Evolutionary conservation across 2,329 filamentous ascomycete genomes (phyloP).

Genomic region (Ophiostoma novo-ulmi): DNA sequence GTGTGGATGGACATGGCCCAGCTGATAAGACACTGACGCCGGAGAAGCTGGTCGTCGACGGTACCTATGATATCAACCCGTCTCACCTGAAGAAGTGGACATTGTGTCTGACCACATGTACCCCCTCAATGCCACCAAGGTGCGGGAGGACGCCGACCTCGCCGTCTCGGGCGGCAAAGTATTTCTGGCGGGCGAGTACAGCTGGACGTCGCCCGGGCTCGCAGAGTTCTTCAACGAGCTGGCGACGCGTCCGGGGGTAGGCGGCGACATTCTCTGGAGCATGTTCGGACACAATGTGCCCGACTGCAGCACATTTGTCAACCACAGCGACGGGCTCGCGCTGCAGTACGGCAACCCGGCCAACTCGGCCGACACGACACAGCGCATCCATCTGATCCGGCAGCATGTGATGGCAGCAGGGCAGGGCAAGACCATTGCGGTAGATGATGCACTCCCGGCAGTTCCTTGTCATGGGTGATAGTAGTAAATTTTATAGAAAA

Average conservation of each 20-base stretch:
- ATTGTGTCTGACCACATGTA: conserved; percentile 1
- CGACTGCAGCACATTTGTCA: not conserved
- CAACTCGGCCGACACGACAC: not conserved
- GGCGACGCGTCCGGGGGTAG: not conserved
- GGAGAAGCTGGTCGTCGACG: conserved; percentile 4
- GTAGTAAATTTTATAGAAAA: not conserved
- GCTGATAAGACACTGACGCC: not conserved
- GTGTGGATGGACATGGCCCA: not conserved
- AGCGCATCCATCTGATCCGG: not conserved
- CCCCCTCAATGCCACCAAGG: not conserved
- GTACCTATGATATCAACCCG: not conserved
- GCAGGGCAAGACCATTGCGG: not conserved
- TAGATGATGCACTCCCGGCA: not conserved
- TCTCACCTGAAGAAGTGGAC: not conserved
- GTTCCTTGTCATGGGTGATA: not conserved
- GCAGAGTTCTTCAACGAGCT: not conserved
- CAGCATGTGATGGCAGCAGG: not conserved
- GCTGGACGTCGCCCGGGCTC: not conserved
- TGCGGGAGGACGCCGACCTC: not conserved
- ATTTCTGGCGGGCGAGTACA: conserved; percentile 6
- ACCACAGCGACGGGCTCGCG: not conserved
- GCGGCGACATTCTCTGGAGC: conserved; percentile 3
- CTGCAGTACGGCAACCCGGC: not conserved
- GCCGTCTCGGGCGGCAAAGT: not conserved
- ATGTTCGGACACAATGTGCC: not conserved